Conservation (phyloP, 2,329 filamentous ascomycete species). For the Cercospora brassicicola region DNA sequence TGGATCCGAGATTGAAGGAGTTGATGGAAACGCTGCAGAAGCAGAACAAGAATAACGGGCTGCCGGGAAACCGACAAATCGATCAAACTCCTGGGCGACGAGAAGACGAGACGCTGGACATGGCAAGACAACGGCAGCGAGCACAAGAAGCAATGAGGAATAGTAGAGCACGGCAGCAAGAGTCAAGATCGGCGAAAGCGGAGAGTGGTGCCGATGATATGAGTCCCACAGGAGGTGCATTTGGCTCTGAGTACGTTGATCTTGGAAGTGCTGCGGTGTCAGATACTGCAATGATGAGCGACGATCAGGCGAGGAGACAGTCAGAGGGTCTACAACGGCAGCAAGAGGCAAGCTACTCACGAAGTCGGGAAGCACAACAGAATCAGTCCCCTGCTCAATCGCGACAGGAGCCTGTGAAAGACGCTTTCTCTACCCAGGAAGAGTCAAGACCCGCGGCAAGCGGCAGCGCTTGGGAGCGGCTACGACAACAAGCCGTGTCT, state of each 20-base stretch:
- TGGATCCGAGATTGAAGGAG: constrained; percentile 45
- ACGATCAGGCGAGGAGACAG: constrained; percentile 30
- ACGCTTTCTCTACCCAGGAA: constrained; percentile 1
- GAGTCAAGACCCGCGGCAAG: constrained; percentile 9
- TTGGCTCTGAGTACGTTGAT: constrained; percentile 37
- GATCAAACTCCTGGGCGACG: constrained; percentile 28
- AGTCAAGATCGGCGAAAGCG: background rate
- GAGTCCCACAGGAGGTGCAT: constrained; percentile 42
- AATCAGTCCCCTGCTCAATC: background rate
- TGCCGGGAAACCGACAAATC: constrained; percentile 20
- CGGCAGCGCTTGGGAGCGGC: constrained; percentile 49
- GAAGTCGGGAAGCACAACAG: background rate
- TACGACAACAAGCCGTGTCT: constrained; percentile 39
- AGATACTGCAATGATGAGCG: constrained; percentile 35
- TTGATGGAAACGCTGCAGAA: constrained; percentile 40
- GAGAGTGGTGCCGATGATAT: constrained; percentile 40
- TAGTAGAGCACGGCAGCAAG: constrained; percentile 8
- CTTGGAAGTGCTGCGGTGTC: constrained; percentile 19
- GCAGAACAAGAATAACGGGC: constrained; percentile 27
- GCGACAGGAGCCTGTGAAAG: background rate
- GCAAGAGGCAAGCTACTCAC: constrained; percentile 16
- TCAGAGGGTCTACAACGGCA: constrained; percentile 12
- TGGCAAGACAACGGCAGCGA: constrained; percentile 33
- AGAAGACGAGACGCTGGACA: constrained; percentile 34
- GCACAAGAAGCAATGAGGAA: constrained; percentile 30